Conservation (phyloP, 1,284 basidiomycete genomes). For the Leccinum pachyderme region DNA sequence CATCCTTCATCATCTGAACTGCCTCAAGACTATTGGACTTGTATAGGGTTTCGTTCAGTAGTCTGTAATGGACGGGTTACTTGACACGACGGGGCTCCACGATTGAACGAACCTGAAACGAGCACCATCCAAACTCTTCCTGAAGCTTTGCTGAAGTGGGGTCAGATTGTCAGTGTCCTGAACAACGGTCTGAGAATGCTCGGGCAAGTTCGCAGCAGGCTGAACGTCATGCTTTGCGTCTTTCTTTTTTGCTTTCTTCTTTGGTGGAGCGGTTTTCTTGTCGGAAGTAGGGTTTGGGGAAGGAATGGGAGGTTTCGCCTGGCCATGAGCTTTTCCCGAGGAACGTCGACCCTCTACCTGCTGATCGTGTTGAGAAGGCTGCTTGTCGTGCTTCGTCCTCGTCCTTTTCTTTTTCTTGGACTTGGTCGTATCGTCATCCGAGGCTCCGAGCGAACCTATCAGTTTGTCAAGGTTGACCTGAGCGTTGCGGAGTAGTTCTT, state of each 20-base stretch:
- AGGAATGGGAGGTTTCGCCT: slow-evolving; percentile 2
- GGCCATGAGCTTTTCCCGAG: slow-evolving; percentile 2
- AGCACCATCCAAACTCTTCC: slow-evolving; percentile 77
- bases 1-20: slow-evolving; percentile 76
- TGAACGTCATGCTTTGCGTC: slow-evolving; percentile 8
- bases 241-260: slow-evolving; percentile 21
- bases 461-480: slow-evolving; percentile 78
- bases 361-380: slow-evolving; percentile 18
- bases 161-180: slow-evolving; percentile 49
- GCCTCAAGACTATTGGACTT: slow-evolving; percentile 77
- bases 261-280: neutral
- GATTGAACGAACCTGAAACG: slow-evolving; percentile 65
- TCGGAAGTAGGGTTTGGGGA: neutral
- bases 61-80: slow-evolving; percentile 42
- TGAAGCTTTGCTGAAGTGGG: slow-evolving; percentile 72
- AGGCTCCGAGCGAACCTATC: slow-evolving; percentile 54
- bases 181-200: slow-evolving; percentile 2
- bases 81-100: slow-evolving; percentile 1
- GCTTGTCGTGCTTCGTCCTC: slow-evolving; percentile 22
- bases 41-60: slow-evolving; percentile 88
- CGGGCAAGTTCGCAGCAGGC: slow-evolving; percentile 2
- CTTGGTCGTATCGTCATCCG: slow-evolving; percentile 3
- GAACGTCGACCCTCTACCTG: neutral
- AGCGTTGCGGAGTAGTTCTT: slow-evolving; percentile 45
- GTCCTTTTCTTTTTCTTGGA: slow-evolving; percentile 38